Evolutionary conservation across 371 early-diverging fungal species (phyloP), one percentile per base, ranked within the genome.

Genomic region (Mortierella sp.): DNA sequence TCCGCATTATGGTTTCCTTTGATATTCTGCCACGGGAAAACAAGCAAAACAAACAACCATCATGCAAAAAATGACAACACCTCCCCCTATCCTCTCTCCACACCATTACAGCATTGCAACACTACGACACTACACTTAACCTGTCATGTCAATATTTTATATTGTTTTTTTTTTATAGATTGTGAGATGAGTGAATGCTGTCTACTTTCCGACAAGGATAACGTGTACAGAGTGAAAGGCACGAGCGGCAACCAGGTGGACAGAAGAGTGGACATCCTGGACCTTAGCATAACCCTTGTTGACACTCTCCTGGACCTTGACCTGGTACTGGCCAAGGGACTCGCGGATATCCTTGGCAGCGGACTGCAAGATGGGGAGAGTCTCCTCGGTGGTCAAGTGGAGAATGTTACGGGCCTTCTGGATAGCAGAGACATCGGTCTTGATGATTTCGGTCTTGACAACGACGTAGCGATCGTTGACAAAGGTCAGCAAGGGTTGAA

Each of bases 371-470:
- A 91, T 77, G 35, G 92, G 92, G 24, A 93, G 80, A 2, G 91
- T 87, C 71, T 90, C 89, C 60, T 88, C 88, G 27, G 89, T 89
- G 38, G 91, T 91, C 58, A 93, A 71, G 2, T 88, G 78, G 29
- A 92, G 68, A 27, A 93, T 89, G 80, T 90, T 89, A 63, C 89
- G 89, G 0, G 93, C 92, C 82, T 92, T 93, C 81, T 91, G 90
- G 46, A 90, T 48, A 14, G 91, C 87, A 49, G 91, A 72, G 16
- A 89, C 71, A 46, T 93, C 91, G 24, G 78, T 81, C 72, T 91
- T 91, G 70, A 72, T 78, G 27, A 89, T 80, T 76, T 93, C 91
- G 14, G 73, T 74, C 55, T 88, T 83, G 71, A 92, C 89, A 6
- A 82, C 75, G 3, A 75, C 88, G 78, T 91, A 91, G 58, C 92